Percentiles rank a stretch among this genome's conserved stretches.
These are phyloP conservation scores for Sphagnurus paluster DNA, from an alignment of 1,284 basidiomycete genomes.

Conservation along the genomic window DNA sequence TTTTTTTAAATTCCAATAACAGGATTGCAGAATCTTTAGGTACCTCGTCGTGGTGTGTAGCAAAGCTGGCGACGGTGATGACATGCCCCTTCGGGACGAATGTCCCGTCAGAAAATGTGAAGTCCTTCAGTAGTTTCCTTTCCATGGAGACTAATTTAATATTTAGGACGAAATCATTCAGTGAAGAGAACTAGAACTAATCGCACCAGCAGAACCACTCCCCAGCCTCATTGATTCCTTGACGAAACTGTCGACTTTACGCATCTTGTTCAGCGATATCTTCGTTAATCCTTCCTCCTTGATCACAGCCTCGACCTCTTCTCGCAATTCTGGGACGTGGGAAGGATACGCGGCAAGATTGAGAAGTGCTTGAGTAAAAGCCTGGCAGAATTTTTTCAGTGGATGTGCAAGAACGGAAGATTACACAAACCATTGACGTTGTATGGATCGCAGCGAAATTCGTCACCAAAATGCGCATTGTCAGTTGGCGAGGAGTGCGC, in stretches of 20 bases:
- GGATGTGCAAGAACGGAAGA: not conserved
- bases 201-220: constrained; percentile 28
- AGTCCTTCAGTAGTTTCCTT: constrained; percentile 34
- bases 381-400: constrained; percentile 17
- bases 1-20: not conserved
- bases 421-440: constrained; percentile 24
- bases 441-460: constrained; percentile 39
- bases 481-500: constrained; percentile 26
- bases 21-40: too few relatives aligned
- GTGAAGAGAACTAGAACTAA: not conserved
- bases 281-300: constrained; percentile 46
- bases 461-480: constrained; percentile 29
- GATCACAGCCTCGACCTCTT: constrained; percentile 44
- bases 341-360: constrained; percentile 41
- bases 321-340: constrained; percentile 41
- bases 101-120: constrained; percentile 40
- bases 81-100: constrained; percentile 33
- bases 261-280: constrained; percentile 40
- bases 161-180: not conserved
- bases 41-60: constrained; percentile 31
- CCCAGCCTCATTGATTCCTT: constrained; percentile 43
- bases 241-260: constrained; percentile 51
- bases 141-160: constrained; percentile 21
- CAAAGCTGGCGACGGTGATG: constrained; percentile 25
- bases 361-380: constrained; percentile 35